Base-by-base conservation (phyloP, 2,329 filamentous ascomycete species). In the Aspergillus pseudoterreus region DNA sequence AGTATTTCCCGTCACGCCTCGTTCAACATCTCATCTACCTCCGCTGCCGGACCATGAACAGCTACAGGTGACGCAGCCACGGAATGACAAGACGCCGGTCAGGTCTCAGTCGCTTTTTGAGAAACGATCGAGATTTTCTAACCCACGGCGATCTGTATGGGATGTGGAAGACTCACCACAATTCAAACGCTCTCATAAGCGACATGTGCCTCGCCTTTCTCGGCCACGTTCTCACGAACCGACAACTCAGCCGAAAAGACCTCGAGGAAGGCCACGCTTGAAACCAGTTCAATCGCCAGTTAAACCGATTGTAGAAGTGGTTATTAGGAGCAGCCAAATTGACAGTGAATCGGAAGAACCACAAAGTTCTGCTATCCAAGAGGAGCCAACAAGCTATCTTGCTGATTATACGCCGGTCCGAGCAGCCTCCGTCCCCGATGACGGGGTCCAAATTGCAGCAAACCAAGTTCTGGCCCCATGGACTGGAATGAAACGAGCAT, bases 401-500 rank as follows among this genome's bases (percentile, higher is more conserved):
- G 17, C 53, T 36, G 52, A 49, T 14, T 41, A 39, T 15, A 46
- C 33, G 8, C 39, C 51, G n/a, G 15, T 24, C 11, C 15, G 53
- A n/a, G 35, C 38, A 45, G 33, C 53, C n/a, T 42, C 49, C 11
- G 12, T 39, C 17, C 33, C 44, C n/a, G 49, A 49, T 24, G 60
- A 64, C 11, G 51, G 59, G 19, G 10, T 50, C 6, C 58, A 71
- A 9, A 57, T 76, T 21, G 70, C 74, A 11, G 76, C 77, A 4
- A 78, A 80, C 49, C 75, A 83, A 54, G 75, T 85, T 0, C 75
- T 85, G 55, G 82, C 82, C 6, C 72, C 75, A 24, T 86, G 82
- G 75, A 82, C 76, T 56, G 77, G 78, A 17, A 71, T 71, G n/a
- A 76, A 72, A 44, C 75, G 76, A 48, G 74, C 70, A n/a, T 85